A percentile compares a stretch with the other conserved stretches of the same genome.
These are phyloP conservation scores for Diacronema lutheri DNA, from an alignment of 78 protist species.

Conservation along the genomic window DNA sequence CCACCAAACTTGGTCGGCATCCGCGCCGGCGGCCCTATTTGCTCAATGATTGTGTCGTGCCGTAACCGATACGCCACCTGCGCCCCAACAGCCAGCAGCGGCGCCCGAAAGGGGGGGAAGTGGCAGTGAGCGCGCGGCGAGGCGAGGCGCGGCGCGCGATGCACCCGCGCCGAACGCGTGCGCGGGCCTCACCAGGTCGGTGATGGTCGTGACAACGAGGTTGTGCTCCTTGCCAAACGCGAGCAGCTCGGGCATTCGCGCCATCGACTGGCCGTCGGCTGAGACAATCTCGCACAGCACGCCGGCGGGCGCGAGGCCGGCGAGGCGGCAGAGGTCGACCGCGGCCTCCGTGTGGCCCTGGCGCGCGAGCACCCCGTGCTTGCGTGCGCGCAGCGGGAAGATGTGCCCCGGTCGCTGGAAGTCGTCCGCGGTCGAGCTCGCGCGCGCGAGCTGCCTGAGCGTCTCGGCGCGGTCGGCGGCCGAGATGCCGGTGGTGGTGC, in stretches of 20 bases:
- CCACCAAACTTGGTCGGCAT: background rate
- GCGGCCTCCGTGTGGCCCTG: background rate
- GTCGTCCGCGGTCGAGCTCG: background rate
- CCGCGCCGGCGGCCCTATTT: background rate
- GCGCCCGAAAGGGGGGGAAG: no score
- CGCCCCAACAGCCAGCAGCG: no score
- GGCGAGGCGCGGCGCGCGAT: no score
- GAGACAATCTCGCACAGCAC: slow-evolving; percentile 27
- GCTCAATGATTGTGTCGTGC: background rate
- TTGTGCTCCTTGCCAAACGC: no score
- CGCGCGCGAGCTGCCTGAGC: slow-evolving; percentile 43
- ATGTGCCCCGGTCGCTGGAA: slow-evolving; percentile 63
- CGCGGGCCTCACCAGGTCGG: no score
- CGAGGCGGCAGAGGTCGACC: slow-evolving; percentile 38
- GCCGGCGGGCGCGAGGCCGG: slow-evolving; percentile 29
- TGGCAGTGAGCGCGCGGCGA: no score
- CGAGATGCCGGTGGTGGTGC: slow-evolving; percentile 58
- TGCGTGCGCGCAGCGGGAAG: slow-evolving; percentile 50
- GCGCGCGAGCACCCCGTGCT: slow-evolving; percentile 42
- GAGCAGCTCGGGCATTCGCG: no score
- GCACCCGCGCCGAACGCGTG: no score
- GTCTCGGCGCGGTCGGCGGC: slow-evolving; percentile 59
- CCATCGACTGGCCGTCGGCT: no score
- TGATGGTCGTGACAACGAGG: no score
- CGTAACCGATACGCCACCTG: background rate